phyloP scores from a whole-genome alignment of 768 basidiomycete genomes.

The Amanita inopinata region DNA sequence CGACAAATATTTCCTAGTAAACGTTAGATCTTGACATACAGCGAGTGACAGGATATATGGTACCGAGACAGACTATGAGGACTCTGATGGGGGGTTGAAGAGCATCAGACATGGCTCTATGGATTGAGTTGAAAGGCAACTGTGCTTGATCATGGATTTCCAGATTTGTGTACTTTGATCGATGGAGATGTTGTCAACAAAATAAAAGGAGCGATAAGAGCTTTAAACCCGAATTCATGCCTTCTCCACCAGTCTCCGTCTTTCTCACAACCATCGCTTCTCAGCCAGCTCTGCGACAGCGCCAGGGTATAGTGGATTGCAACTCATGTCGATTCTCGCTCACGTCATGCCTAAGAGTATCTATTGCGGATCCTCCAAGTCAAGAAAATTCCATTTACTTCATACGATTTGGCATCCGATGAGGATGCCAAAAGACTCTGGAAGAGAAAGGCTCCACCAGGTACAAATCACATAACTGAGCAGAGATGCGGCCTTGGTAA shows the following conservation, averaged over 20 bases:
- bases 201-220: too few species aligned
- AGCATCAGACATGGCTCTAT: slow-evolving; percentile 20
- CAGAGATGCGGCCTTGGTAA: slow-evolving; percentile 2
- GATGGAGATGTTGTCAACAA: too few species aligned
- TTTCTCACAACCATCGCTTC: slow-evolving; percentile 88
- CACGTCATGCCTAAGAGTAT: slow-evolving; percentile 47
- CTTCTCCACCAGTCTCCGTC: slow-evolving; percentile 74
- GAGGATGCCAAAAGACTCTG: slow-evolving; percentile 71
- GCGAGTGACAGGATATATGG: neutral
- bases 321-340: neutral
- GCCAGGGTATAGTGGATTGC: slow-evolving; percentile 51
- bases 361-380: slow-evolving; percentile 73
- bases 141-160: slow-evolving; percentile 1
- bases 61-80: slow-evolving; percentile 65
- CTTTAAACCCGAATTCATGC: too few species aligned
- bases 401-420: slow-evolving; percentile 81
- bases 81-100: slow-evolving; percentile 32
- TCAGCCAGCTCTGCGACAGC: slow-evolving; percentile 64
- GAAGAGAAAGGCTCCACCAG: slow-evolving; percentile 70
- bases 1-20: slow-evolving; percentile 71
- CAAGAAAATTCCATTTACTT: slow-evolving; percentile 75
- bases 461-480: slow-evolving; percentile 23
- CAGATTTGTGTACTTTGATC: slow-evolving; percentile 2
- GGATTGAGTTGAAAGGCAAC: neutral
- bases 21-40: slow-evolving; percentile 1